These are phyloP conservation scores for Lecanoromycetidae sp. DNA, from an alignment of 2,329 filamentous ascomycete species.

Conservation along the genomic window DNA sequence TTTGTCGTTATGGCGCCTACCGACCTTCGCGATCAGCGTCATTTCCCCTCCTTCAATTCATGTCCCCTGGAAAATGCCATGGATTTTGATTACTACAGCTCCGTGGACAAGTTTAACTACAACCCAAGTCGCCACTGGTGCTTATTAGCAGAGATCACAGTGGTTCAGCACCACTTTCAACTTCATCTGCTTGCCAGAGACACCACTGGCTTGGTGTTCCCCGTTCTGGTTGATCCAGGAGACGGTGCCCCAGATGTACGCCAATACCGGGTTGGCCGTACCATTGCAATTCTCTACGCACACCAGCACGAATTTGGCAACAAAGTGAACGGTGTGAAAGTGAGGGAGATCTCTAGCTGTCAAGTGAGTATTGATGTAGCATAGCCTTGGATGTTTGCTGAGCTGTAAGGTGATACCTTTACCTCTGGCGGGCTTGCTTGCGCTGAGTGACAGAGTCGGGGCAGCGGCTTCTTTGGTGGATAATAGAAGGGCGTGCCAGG, in stretches of 20 bases:
- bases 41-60: not conserved
- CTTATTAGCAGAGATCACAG: not conserved
- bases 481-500: no score
- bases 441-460: not conserved
- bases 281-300: conserved; percentile 2
- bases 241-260: not conserved
- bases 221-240: not conserved
- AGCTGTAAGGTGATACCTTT: conserved; percentile 2
- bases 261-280: not conserved
- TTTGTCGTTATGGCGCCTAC: no score
- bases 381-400: not conserved
- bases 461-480: no score
- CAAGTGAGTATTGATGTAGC: not conserved
- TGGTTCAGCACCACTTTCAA: not conserved
- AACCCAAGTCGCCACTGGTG: not conserved
- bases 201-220: not conserved
- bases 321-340: not conserved
- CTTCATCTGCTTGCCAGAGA: not conserved
- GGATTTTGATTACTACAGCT: not conserved
- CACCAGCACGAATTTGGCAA: conserved; percentile 1
- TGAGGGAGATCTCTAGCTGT: not conserved
- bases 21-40: not conserved
- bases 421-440: not conserved
- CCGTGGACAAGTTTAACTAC: not conserved
- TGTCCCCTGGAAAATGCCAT: not conserved